phyloP scores from a whole-genome alignment of 805 yeast species.

The Pichia heedii region DNA sequence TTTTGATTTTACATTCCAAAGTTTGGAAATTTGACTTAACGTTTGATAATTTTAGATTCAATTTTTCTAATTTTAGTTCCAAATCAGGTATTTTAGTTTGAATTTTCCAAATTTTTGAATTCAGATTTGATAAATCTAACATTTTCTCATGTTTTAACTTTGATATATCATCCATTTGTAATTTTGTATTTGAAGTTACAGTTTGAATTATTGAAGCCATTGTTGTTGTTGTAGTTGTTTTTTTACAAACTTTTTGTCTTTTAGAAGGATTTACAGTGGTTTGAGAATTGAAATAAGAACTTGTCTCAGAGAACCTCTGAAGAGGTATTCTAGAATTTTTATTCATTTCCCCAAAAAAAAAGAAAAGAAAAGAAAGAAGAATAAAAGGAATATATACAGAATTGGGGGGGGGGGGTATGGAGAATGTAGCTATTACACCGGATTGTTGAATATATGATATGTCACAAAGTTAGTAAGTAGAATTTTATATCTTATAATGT shows the following conservation, averaged over 20 bases:
- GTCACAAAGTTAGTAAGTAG: too few species aligned
- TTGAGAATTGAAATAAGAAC: background rate
- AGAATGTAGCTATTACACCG: too few species aligned
- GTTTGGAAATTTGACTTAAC: constrained; percentile 18
- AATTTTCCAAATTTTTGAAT: constrained; percentile 19
- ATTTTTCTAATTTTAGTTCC: constrained; percentile 22
- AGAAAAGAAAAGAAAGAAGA: too few species aligned
- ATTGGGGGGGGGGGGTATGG: too few species aligned
- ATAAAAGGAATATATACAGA: too few species aligned
- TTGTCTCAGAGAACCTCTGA: background rate
- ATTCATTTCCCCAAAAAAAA: too few species aligned
- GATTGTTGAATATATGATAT: too few species aligned
- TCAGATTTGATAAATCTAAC: constrained; percentile 19
- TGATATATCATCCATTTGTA: constrained; percentile 1
- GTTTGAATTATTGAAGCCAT: background rate
- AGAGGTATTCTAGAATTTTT: background rate
- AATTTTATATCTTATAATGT: too few species aligned
- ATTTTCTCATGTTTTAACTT: constrained; percentile 5
- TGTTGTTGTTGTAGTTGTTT: background rate
- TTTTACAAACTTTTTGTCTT: background rate
- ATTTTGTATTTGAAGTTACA: background rate
- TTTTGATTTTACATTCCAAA: constrained; percentile 25
- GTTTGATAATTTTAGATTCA: constrained; percentile 17
- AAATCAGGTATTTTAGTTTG: constrained; percentile 21
- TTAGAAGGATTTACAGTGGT: background rate